Conservation (phyloP, 2,329 filamentous ascomycete species). For the Colletotrichum liriopes region DNA sequence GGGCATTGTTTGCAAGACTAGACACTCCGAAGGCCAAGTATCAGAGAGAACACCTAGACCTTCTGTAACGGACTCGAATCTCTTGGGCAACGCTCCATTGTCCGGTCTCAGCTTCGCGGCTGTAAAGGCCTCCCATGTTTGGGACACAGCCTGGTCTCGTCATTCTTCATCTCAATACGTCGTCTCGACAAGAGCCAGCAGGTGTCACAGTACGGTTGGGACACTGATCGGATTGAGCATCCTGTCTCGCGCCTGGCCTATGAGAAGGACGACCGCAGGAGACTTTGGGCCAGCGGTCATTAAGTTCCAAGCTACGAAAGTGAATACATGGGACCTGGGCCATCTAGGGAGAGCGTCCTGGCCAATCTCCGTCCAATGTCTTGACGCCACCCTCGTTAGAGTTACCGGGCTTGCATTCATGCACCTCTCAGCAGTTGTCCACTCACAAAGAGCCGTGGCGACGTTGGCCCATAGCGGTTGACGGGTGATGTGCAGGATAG, state of each 20-base stretch:
- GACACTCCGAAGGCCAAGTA: constrained; percentile 1
- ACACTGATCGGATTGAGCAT: not conserved
- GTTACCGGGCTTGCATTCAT: constrained; percentile 32
- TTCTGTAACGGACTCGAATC: not conserved
- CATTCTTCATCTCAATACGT: constrained; percentile 31
- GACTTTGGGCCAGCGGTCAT: not conserved
- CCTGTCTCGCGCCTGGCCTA: constrained; percentile 12
- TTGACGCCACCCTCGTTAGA: constrained; percentile 38
- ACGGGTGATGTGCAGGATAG: constrained; percentile 27
- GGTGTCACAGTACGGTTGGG: constrained; percentile 15
- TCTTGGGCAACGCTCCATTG: not conserved
- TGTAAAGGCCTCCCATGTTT: constrained; percentile 10
- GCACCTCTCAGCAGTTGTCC: constrained; percentile 23
- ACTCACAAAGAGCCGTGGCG: not conserved
- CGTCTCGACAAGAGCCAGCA: constrained; percentile 29
- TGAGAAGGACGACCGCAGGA: constrained; percentile 2
- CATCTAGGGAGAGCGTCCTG: constrained; percentile 11
- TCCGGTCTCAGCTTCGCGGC: constrained; percentile 7
- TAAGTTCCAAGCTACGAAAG: constrained; percentile 17
- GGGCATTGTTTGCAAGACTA: not conserved
- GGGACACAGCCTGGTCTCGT: constrained; percentile 18
- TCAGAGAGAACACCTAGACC: not conserved
- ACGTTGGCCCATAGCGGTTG: constrained; percentile 9
- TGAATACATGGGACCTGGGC: constrained; percentile 8
- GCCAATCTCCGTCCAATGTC: constrained; percentile 27